Percentiles rank a stretch among this genome's conserved stretches.
phyloP scores from a whole-genome alignment of 2,329 filamentous ascomycete genomes.

The Diaporthe humulicola region DNA sequence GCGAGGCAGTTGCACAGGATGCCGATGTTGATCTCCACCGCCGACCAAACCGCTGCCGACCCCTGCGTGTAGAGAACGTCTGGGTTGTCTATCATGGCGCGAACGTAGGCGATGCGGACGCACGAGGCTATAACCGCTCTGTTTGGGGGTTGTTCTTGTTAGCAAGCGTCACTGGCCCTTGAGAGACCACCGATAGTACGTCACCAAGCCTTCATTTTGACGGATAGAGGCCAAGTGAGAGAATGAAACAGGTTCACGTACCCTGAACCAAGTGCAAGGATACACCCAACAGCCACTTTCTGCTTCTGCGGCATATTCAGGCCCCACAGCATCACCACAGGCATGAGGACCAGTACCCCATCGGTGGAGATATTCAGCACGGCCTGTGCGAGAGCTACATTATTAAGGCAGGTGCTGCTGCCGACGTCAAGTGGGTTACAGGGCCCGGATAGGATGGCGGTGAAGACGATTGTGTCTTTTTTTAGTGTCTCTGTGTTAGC shows the following conservation, averaged over 20 bases:
- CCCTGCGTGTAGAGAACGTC: slow-evolving; percentile 49
- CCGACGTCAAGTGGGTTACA: slow-evolving; percentile 43
- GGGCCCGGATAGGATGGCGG: slow-evolving; percentile 43
- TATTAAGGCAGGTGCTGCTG: slow-evolving; percentile 54
- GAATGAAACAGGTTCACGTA: slow-evolving; percentile 40
- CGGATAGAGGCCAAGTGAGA: neutral
- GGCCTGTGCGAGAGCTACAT: slow-evolving; percentile 58
- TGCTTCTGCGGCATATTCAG: slow-evolving; percentile 58
- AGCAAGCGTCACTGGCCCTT: neutral
- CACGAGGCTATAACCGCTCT: slow-evolving; percentile 46
- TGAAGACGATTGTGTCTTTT: slow-evolving; percentile 43
- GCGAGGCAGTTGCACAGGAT: slow-evolving; percentile 47
- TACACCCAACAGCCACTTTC: slow-evolving; percentile 55
- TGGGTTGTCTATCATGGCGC: slow-evolving; percentile 46
- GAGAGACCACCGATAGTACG: too few species aligned
- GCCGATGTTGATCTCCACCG: slow-evolving; percentile 52
- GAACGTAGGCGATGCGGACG: slow-evolving; percentile 46
- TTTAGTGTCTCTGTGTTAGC: neutral
- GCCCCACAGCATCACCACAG: slow-evolving; percentile 56
- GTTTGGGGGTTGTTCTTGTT: neutral
- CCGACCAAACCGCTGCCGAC: slow-evolving; percentile 47
- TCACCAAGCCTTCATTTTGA: neutral
- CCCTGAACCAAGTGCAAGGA: slow-evolving; percentile 60
- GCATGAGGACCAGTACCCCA: slow-evolving; percentile 57
- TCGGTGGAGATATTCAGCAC: slow-evolving; percentile 61